Evolutionary conservation across 345 rosid genomes (phyloP), one percentile per base, ranked within the genome.

Genomic region (Aethionema arabicum): DNA sequence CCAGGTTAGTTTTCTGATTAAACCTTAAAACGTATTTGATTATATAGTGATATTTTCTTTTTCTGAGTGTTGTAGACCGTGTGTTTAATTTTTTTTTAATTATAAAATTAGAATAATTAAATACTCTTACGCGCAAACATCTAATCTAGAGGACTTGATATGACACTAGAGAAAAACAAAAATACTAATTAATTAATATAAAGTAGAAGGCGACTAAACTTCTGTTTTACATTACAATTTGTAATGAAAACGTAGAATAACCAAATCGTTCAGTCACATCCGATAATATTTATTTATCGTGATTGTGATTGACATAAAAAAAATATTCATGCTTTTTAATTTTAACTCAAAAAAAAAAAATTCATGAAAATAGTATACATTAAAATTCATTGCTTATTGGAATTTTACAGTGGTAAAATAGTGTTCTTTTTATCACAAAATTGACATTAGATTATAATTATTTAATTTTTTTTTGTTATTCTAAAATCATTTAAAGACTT

Each of bases 91-190:
- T 3, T 1, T 4, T 41, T 61, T 41, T 27, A 8, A 16, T 35
- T 59, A 35, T 54, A 31, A 10, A 45, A 36, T 52, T 54, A 32
- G 51, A 48, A 55, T n/a, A 41, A 62, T 56, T 56, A 55, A 43
- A 37, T 57, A 15, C 27, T 43, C 58, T 64, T 56, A 56, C 60
- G 69, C 60, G 65, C 51, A 64, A 70, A 49, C 56, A 51, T 45
- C 69, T 43, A 56, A 57, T 71, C 66, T 40, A 58, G 75, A 64
- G 66, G 58, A 64, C 44, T 56, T 44, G 61, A 45, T 50, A 52
- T 15, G 56, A 53, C 50, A 61, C 4, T 47, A 11, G 31, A 52
- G 51, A 58, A 57, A 63, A 59, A 63, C 41, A 47, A 13, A 42
- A 3, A 43, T 11, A 37, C 42, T 42, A 41, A 56, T 63, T 41